A percentile compares a stretch with the other conserved stretches of the same genome.
These are phyloP conservation scores for Penicillium psychrosexuale DNA, from an alignment of 2,329 filamentous ascomycete species.

Conservation along the genomic window DNA sequence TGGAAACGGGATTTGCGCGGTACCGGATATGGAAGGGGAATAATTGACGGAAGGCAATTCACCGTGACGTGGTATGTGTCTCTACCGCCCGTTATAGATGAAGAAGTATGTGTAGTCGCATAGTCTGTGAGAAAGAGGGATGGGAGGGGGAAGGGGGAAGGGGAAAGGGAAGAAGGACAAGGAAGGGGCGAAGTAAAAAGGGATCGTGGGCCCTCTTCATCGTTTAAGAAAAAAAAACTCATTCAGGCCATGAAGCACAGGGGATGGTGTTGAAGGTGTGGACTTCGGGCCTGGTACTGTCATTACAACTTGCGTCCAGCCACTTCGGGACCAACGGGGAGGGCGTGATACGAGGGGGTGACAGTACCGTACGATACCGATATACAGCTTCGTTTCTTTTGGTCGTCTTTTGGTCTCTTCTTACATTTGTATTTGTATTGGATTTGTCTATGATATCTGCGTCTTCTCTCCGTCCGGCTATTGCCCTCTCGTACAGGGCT, in stretches of 20 bases:
- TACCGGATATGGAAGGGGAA: slow-evolving; percentile 6
- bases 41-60: slow-evolving; percentile 10
- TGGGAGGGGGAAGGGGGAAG: slow-evolving; percentile 15
- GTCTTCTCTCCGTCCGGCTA: not conserved
- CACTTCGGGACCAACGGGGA: not conserved
- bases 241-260: slow-evolving; percentile 10
- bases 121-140: slow-evolving; percentile 24
- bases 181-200: slow-evolving; percentile 21
- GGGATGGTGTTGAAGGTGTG: slow-evolving; percentile 12
- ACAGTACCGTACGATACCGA: slow-evolving; percentile 1
- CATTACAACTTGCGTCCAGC: not conserved
- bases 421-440: not conserved
- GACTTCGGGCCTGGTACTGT: slow-evolving; percentile 2
- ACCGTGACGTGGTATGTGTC: slow-evolving; percentile 23
- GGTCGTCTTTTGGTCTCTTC: not conserved
- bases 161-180: slow-evolving; percentile 16
- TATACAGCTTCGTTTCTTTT: not conserved
- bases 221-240: slow-evolving; percentile 2
- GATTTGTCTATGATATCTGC: not conserved
- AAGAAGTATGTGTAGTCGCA: slow-evolving; percentile 30
- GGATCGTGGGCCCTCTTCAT: slow-evolving; percentile 26
- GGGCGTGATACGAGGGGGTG: not conserved
- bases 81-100: slow-evolving; percentile 20
- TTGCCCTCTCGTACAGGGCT: no score
- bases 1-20: not conserved